phyloP scores from a whole-genome alignment of 306 rosid genomes.

The Ammopiptanthus mongolicus region DNA sequence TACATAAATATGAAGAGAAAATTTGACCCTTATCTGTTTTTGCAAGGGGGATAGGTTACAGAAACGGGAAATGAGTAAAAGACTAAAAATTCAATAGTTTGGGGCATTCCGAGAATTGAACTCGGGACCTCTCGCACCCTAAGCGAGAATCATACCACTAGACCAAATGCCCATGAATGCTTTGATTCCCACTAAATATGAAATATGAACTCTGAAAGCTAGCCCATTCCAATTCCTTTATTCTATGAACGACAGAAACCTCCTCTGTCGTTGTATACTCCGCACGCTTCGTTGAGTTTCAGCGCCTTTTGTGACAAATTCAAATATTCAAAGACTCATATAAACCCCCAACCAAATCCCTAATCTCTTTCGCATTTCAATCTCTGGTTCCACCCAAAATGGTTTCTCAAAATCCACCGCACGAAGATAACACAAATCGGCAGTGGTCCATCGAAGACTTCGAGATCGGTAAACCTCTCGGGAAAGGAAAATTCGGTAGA shows the following conservation, averaged over 20 bases:
- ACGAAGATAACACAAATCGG: constrained; percentile 20
- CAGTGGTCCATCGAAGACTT: constrained; percentile 66
- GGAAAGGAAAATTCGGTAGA: constrained; percentile 86
- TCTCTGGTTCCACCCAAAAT: background rate
- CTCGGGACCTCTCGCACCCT: background rate
- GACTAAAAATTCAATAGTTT: no score
- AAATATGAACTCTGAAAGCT: no score
- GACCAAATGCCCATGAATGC: background rate
- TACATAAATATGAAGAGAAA: no score
- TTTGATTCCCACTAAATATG: no score
- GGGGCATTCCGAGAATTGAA: background rate
- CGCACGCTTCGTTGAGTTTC: background rate
- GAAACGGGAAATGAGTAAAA: no score
- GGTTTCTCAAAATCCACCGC: background rate
- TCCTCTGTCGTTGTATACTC: background rate
- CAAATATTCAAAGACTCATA: background rate
- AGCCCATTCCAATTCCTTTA: no score
- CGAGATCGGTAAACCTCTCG: constrained; percentile 84
- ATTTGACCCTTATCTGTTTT: no score
- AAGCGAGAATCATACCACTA: background rate
- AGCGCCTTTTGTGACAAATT: background rate
- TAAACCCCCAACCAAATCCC: background rate
- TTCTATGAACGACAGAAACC: background rate
- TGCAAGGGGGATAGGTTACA: no score
- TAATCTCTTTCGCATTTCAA: background rate